Evolutionary conservation across 345 rosid species (phyloP), one percentile per base, ranked within the genome.

Genomic region (Eutrema japonicum): DNA sequence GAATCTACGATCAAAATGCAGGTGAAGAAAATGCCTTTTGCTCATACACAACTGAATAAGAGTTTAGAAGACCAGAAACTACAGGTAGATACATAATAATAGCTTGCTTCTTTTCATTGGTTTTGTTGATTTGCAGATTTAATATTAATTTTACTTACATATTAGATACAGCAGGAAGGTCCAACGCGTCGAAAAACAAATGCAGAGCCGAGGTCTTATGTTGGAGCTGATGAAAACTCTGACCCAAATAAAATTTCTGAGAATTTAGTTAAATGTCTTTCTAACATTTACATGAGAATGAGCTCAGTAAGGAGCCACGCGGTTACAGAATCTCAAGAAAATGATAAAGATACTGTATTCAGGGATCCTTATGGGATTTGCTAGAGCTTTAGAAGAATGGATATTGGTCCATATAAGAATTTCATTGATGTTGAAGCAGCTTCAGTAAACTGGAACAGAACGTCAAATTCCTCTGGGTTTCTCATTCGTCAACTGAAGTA

Each of bases 221-320:
- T 58, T 68, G 65, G 52, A 45, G 14, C 71, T 30, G 82, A 75
- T 11, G 84, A 77, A 66, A 64, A 32, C 8, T 46, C 16, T 47
- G 68, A 78, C 18, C 92, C 98, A 4, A 89, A 87, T 82, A 85
- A 80, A 76, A 64, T 85, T 42, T 90, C 97, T 0, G 96, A 89
- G 80, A 87, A 88, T 58, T 76, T 89, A 42, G 77, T 89, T 26
- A 88, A 77, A 82, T 93, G 90, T 78, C 74, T 91, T 38, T 76
- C 86, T 10, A 85, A 60, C 81, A 86, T 91, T 67, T 79, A 86
- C 77, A 63, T 79, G 42, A 79, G 90, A 77, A 88, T 85, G 86
- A 86, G 87, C 78, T 75, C 84, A 30, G 59, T 48, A 49, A 89
- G 78, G 76, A 82, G 67, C 27, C 74, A 2, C 8, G 60, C 57